These are phyloP conservation scores for Panus rudis DNA, from an alignment of 768 basidiomycete species.

Conservation along the genomic window DNA sequence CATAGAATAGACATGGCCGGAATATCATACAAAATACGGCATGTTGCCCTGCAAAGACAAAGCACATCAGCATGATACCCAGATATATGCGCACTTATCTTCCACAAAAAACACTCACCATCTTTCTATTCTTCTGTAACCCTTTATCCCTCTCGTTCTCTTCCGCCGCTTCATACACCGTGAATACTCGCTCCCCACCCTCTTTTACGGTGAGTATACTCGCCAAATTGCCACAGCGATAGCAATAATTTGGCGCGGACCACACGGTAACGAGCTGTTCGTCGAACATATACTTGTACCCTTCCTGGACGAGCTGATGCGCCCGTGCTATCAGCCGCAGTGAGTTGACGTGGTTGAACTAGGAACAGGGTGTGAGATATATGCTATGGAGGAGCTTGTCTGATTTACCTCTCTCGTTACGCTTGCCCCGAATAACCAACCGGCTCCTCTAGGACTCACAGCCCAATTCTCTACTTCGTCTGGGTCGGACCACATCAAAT, in stretches of 20 bases:
- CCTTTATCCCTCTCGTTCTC: slow-evolving; percentile 86
- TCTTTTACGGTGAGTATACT: slow-evolving; percentile 82
- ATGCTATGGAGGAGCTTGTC: background rate
- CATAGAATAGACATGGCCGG: too few species aligned
- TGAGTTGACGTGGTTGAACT: slow-evolving; percentile 93
- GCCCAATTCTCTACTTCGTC: slow-evolving; percentile 97
- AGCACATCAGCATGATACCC: background rate
- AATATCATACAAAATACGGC: slow-evolving; percentile 32
- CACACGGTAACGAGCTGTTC: slow-evolving; percentile 87
- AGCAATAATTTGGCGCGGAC: slow-evolving; percentile 88
- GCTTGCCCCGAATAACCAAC: slow-evolving; percentile 86
- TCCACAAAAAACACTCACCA: slow-evolving; percentile 42
- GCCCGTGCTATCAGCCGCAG: slow-evolving; percentile 87
- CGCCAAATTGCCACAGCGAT: slow-evolving; percentile 84
- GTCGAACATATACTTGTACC: slow-evolving; percentile 97
- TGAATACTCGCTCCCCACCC: slow-evolving; percentile 60
- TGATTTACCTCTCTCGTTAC: slow-evolving; percentile 73
- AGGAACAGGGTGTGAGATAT: background rate
- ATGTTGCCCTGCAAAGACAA: slow-evolving; percentile 24
- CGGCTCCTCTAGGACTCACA: slow-evolving; percentile 92
- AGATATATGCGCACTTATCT: background rate
- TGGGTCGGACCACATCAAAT: slow-evolving; percentile 98
- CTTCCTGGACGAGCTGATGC: slow-evolving; percentile 95
- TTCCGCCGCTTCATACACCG: slow-evolving; percentile 78
- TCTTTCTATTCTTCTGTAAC: slow-evolving; percentile 57